phyloP scores from a whole-genome alignment of 2,329 filamentous ascomycete species.

The Apiospora sp. region DNA sequence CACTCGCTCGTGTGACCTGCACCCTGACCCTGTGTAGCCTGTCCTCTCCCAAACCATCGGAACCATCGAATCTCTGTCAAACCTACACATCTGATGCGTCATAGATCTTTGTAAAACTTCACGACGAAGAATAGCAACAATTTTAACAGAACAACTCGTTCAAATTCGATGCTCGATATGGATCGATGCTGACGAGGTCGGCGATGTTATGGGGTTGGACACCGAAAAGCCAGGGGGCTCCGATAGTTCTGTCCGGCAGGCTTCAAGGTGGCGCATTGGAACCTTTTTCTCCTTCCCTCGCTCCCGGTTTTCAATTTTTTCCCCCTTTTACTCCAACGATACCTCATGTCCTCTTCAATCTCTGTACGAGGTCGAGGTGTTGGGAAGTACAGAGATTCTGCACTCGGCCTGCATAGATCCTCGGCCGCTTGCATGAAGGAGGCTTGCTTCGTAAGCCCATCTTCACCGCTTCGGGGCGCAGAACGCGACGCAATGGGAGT shows the following conservation, averaged over 20 bases:
- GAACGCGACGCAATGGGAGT: background rate
- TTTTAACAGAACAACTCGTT: too few relatives aligned
- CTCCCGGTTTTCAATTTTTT: background rate
- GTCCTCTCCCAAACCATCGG: slow-evolving; percentile 1
- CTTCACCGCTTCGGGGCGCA: slow-evolving; percentile 3
- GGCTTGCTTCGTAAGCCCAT: background rate
- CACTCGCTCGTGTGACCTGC: background rate
- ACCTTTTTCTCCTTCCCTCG: too few relatives aligned
- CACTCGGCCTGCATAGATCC: slow-evolving; percentile 4
- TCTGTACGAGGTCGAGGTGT: background rate
- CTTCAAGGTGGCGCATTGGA: background rate
- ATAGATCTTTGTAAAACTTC: background rate
- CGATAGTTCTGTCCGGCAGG: slow-evolving; percentile 3
- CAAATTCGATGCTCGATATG: too few relatives aligned
- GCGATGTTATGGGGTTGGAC: background rate
- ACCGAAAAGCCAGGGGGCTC: slow-evolving; percentile 2
- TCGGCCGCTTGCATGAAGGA: background rate
- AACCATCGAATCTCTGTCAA: background rate
- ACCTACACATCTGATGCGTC: background rate
- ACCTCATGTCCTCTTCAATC: background rate
- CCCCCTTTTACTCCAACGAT: background rate
- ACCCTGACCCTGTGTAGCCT: background rate
- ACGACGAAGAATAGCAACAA: too few relatives aligned
- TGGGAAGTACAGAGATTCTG: slow-evolving; percentile 19
- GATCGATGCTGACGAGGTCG: background rate